Evolutionary conservation across 164 flowering plant genomes (phyloP).

Genomic region (Stephania cephalantha): DNA sequence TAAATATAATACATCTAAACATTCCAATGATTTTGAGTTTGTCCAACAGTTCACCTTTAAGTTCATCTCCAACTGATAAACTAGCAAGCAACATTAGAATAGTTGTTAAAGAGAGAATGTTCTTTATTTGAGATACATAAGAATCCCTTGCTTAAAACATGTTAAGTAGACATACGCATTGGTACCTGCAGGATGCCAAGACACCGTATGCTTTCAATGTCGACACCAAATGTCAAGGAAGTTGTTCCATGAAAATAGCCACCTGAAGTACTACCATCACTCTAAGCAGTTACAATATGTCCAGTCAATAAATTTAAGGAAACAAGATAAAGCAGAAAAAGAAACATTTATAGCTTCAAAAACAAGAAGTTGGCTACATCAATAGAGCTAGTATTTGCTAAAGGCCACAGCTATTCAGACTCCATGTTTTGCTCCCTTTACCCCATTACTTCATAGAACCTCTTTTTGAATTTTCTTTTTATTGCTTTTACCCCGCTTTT

Average conservation of each 20-base stretch:
- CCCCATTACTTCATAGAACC: too few species aligned
- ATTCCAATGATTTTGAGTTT: not conserved
- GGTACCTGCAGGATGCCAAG: slow-evolving; percentile 72
- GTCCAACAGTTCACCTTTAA: not conserved
- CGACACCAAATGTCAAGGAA: slow-evolving; percentile 70
- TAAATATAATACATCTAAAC: not conserved
- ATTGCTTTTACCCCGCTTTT: too few species aligned
- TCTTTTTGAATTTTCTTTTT: too few species aligned
- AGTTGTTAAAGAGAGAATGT: not conserved
- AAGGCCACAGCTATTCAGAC: too few species aligned
- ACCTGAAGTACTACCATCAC: slow-evolving; percentile 34
- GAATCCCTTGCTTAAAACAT: not conserved
- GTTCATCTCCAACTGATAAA: not conserved
- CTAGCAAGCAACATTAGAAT: not conserved
- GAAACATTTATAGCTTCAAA: not conserved
- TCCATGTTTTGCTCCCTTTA: too few species aligned
- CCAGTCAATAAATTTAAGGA: not conserved
- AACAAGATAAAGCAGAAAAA: not conserved
- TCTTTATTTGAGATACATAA: not conserved
- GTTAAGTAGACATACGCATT: not conserved
- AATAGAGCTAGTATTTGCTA: too few species aligned
- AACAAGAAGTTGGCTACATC: not conserved
- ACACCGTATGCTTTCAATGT: slow-evolving; percentile 50
- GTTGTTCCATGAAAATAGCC: slow-evolving; percentile 65
- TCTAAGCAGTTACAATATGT: not conserved